Evolutionary conservation across 2,329 filamentous ascomycete species (phyloP), one percentile per base, ranked within the genome.

Genomic region (Claviceps sp.): DNA sequence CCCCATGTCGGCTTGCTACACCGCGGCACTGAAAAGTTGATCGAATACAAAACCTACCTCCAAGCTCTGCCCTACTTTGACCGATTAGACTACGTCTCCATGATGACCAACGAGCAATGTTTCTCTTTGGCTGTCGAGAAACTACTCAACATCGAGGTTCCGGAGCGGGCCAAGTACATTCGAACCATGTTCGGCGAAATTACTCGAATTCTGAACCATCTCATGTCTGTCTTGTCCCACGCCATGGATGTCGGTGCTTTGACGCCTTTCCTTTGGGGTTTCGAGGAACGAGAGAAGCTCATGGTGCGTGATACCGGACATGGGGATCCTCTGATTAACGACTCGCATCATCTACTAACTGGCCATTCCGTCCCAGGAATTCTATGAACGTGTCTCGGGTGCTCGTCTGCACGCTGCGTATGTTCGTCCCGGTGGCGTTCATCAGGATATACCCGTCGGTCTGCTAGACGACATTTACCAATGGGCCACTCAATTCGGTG

Each of bases 91-190:
- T 98, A 98, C 71, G 90, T 96, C 61, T 96, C 89, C 64, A 98
- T 98, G 94, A 98, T 98, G 93, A 98, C 93, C 64, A 98, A 98
- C 72, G 93, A 98, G 78, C 93, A 98, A 73, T 95, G 89, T 67
- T 98, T 89, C 72, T 82, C 89, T 40, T 79, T 98, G 59, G 93
- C 89, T 19, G 91, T 97, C 52, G 93, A 98, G 80, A 98, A 98
- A 78, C 79, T 98, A 55, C 77, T 98, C 63, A 98, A 98, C 70
- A 77, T 98, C 59, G 94, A 98, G 68, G 87, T 98, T 57, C 93
- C 93, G 24, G 86, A 93, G 58, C 80, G 93, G 65, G 93, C 93
- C 62, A 97, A 98, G 76, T 98, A 84, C 76, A 98, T 98, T 66
- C 82, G 93, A 59, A 97, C 91, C 38, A 0, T 98, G 74, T 98